Evolutionary conservation across 139 green algal genomes (phyloP), one percentile per base, ranked within the genome.

Genomic region (Chlorella sorokiniana): DNA sequence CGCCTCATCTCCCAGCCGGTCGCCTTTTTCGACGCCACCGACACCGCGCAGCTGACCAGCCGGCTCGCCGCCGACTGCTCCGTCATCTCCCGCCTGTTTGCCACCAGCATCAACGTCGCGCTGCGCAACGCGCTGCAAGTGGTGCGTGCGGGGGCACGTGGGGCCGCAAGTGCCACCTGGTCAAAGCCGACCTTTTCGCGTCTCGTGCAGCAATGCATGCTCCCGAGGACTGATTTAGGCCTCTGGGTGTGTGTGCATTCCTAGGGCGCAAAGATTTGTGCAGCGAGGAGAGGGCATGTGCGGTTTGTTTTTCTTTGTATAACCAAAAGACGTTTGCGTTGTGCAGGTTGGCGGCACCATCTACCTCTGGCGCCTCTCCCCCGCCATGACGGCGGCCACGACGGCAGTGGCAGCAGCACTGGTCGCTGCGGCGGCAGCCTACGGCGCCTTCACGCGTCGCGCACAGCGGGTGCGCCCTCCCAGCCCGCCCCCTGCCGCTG

Each of bases 51-150:
- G 69, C 87, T 95, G 18, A 95, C 91, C 33, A 91, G 78, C 38
- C 83, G 93, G 0, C 84, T 97, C 67, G 81, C 78, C 9, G 76
- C 86, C 9, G 90, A 94, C 91, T 95, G 90, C 82, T 90, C 94
- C 61, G 85, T 90, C 33, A 91, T 97, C 62, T 90, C 87, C 23
- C 89, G 91, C 20, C 89, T 89, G 48, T 86, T 97, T 27, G 81
- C 88, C 54, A 94, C 90, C 69, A 95, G 95, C 81, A 81, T 97
- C 81, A 97, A 98, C 79, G 91, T 97, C 29, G 90, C 93, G 3
- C 76, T 95, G 6, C 81, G 94, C 29, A 98, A 97, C 79, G 44
- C 82, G 20, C 72, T 98, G 51, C 93, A 97, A 82, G 78, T 64
- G 5, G 75, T 63, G 29, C 25, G 29, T 44, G 31, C 0, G 8